These are phyloP conservation scores for Eimeria maxima DNA, from an alignment of 169 alveolate genomes.

Conservation along the genomic window DNA sequence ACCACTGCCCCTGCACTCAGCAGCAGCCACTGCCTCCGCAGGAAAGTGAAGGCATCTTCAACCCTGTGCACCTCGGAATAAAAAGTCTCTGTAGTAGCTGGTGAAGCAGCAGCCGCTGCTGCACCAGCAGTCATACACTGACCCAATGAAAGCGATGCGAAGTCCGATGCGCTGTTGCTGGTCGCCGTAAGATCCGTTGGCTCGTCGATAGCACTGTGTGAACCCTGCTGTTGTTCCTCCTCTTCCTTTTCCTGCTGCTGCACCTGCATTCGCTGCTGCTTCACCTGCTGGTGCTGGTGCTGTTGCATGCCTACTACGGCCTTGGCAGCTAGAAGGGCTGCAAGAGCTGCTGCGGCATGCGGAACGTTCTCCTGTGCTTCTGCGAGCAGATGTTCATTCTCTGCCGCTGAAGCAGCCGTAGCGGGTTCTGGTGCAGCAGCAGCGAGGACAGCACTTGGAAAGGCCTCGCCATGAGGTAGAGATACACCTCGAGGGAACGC, in stretches of 20 bases:
- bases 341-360: slow-evolving; percentile 74
- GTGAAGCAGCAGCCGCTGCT: slow-evolving; percentile 10
- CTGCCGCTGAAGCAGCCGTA: slow-evolving; percentile 7
- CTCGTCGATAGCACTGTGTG: background rate
- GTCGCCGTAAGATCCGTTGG: background rate
- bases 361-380: slow-evolving; percentile 70
- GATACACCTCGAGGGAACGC: slow-evolving; percentile 72
- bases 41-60: slow-evolving; percentile 47
- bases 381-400: background rate
- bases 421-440: slow-evolving; percentile 57
- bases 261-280: slow-evolving; percentile 9
- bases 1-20: background rate
- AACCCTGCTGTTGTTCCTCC: background rate
- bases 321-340: slow-evolving; percentile 65
- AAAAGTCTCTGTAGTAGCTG: slow-evolving; percentile 5
- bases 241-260: slow-evolving; percentile 32
- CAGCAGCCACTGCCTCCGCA: slow-evolving; percentile 61
- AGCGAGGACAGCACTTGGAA: slow-evolving; percentile 15
- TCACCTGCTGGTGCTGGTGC: slow-evolving; percentile 20
- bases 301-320: slow-evolving; percentile 58
- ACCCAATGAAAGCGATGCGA: background rate
- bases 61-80: slow-evolving; percentile 42
- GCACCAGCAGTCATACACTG: slow-evolving; percentile 33
- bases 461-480: background rate
- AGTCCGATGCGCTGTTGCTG: slow-evolving; percentile 7